Evolutionary conservation across 2,329 filamentous ascomycete genomes (phyloP).

Genomic region (Rutstroemia sp.): DNA sequence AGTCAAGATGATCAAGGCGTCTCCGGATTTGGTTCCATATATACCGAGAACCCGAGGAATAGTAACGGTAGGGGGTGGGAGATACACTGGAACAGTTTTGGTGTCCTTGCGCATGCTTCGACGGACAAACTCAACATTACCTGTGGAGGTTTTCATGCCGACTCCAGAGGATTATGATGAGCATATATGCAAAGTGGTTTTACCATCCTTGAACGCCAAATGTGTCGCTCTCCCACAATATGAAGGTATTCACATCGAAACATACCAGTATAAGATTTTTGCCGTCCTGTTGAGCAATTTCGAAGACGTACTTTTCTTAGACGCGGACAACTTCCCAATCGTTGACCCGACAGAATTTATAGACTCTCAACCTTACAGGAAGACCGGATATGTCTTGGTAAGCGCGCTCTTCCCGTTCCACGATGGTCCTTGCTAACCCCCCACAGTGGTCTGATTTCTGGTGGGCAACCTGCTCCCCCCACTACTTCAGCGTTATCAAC

Average conservation of each 20-base stretch:
- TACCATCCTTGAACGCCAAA: constrained; percentile 32
- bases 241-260: constrained; percentile 29
- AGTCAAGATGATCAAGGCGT: not conserved
- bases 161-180: constrained; percentile 30
- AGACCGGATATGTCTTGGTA: constrained; percentile 33
- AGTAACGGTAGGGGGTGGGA: constrained; percentile 34
- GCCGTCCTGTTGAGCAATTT: constrained; percentile 43
- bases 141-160: constrained; percentile 35
- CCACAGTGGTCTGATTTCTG: constrained; percentile 39
- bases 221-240: constrained; percentile 37
- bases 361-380: constrained; percentile 33
- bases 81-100: constrained; percentile 32
- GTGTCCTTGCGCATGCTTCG: constrained; percentile 35
- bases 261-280: constrained; percentile 41
- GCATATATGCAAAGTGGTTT: constrained; percentile 30
- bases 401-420: not conserved
- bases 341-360: constrained; percentile 36
- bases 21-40: not conserved
- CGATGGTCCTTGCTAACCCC: not conserved
- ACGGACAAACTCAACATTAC: constrained; percentile 31
- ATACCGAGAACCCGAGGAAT: constrained; percentile 27
- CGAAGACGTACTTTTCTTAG: constrained; percentile 40
- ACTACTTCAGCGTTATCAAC: constrained; percentile 32
- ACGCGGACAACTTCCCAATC: constrained; percentile 38
- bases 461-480: constrained; percentile 32